These are phyloP conservation scores for Xylariaceae sp. DNA, from an alignment of 2,329 filamentous ascomycete genomes.

Conservation along the genomic window DNA sequence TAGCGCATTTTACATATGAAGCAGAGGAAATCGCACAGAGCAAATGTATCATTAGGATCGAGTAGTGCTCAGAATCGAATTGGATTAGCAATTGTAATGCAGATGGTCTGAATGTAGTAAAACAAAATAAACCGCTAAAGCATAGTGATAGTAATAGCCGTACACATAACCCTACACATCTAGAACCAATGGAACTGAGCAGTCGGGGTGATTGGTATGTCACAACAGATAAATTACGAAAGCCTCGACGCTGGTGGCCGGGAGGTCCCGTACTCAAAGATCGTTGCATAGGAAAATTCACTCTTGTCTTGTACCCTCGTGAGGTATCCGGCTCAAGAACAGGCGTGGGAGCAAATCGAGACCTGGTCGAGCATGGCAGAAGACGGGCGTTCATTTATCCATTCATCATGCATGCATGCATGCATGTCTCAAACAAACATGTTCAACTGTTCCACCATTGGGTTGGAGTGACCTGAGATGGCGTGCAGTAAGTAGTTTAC, in stretches of 20 bases:
- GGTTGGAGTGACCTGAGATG: no score
- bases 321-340: conserved; percentile 43
- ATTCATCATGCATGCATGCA: no score
- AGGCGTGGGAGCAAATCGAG: conserved; percentile 31
- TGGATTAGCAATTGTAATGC: background rate
- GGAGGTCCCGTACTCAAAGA: conserved; percentile 47
- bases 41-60: background rate
- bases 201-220: conserved; percentile 36
- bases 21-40: conserved; percentile 1
- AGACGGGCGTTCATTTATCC: no score
- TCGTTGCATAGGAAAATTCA: conserved; percentile 37
- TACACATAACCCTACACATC: no score
- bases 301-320: conserved; percentile 42
- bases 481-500: no score
- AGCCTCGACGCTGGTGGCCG: conserved; percentile 37
- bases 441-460: no score
- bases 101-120: conserved; percentile 4
- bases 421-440: no score
- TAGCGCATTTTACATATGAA: conserved; percentile 9
- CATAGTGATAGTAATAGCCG: background rate
- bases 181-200: no score
- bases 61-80: background rate
- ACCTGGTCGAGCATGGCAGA: conserved; percentile 44
- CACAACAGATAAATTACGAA: conserved; percentile 46
- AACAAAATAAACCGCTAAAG: background rate